Evolutionary conservation across 805 yeast genomes (phyloP), one percentile per base, ranked within the genome.

Genomic region (Torulaspora franciscae): DNA sequence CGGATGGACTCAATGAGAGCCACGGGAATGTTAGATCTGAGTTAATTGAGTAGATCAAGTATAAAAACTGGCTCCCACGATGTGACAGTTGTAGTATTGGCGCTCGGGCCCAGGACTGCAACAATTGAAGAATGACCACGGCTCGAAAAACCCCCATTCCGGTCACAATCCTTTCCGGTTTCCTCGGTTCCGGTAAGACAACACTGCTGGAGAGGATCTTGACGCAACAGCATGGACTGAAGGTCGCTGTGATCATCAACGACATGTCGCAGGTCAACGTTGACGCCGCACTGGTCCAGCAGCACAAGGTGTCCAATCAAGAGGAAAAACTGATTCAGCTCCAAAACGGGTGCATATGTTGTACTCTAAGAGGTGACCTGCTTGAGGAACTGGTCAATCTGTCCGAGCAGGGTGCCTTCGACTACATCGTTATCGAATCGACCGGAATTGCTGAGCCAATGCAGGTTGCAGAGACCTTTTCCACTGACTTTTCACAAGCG

Each of bases 401-500:
- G 13, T 71, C 71, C 13, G 59, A 57, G 24, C 46, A 55, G 7
- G 68, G 67, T 8, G 62, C 61, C 27, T 70, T 67, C 37, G 67
- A 73, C 34, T 72, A 73, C 48, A 68, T 73, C 34, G 59, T 73
- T 7, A 73, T 73, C 32, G 77, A 73, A 51, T 65, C 72, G 6
- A 70, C 76, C 3, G 77, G 77, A 24, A 69, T 73, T 22, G 67
- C 73, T 15, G 77, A 73, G 51, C 76, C 77, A 24, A 70, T 71
- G 75, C 75, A 72, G 50, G 75, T 73, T 13, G 77, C 77, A 0
- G 76, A 73, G 50, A 73, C 76, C 3, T 73, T 73, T 48, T 66
- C 74, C 4, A 58, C 61, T 9, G 75, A 73, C 46, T 73, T 72
- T 48, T 58, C 73, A 5, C 60, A 65, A 13, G 52, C 65, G 32